Evolutionary conservation across 305 asterid genomes (phyloP), one percentile per base, ranked within the genome.

Genomic region (Rubia tinctorum): DNA sequence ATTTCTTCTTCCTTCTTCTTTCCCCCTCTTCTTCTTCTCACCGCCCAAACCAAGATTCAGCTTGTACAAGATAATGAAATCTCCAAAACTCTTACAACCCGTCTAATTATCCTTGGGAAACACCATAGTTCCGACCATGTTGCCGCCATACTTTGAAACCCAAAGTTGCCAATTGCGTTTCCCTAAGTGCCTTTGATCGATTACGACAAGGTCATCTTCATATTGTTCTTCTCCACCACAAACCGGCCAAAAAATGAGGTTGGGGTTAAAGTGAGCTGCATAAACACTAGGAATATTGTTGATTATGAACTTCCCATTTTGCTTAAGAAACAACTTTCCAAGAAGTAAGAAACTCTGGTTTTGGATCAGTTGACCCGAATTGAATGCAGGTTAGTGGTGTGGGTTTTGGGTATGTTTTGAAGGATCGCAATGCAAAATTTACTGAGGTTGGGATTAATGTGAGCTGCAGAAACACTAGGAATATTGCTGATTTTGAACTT

Each of bases 121-220:
- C 27, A 86, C 80, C 59, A 90, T 95, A 68, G 93, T 78, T 40
- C 93, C 97, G 37, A 91, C 86, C 89, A 93, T 79, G 74, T 91
- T 89, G 13, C 98, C 98, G n/a, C 96, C 97, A 76, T 89, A 88
- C 30, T 91, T 93, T n/a, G 97, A 96, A 60, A 93, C 87, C 97
- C 96, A 51, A 91, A 93, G 80, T 91, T 93, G 0, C 92, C 97
- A 81, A 93, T 93, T 39, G 96, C 95, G 77, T 91, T 90, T 68
- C 89, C 93, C n/a, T 88, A 88, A 44, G 78, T 88, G 11, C 96
- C 95, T 83, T 84, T 91, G 17, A 91, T 82, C 69, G 75, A 79
- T 10, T 89, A 93, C 0, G 96, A 95, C 37, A 96, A 93, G 18
- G 87, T 76, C 49, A 93, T 95, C 73, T 88, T 87, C 81, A 93